Evolutionary conservation across 352 stramenopile species (phyloP).

Genomic region (Globisporangium apiculatum): DNA sequence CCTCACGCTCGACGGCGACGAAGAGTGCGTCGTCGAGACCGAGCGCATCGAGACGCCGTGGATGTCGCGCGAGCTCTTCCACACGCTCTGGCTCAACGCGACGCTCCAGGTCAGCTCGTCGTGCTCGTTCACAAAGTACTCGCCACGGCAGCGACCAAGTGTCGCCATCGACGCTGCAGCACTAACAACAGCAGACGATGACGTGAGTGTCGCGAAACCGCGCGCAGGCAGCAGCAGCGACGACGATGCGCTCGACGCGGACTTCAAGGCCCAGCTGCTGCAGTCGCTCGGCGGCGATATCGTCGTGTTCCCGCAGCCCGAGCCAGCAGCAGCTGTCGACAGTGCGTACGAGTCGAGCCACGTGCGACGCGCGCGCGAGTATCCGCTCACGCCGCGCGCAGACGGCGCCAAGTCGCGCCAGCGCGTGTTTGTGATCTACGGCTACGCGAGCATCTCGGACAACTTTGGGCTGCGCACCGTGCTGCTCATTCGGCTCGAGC

Average conservation of each 20-base stretch:
- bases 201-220: background rate
- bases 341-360: background rate
- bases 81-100: conserved; percentile 53
- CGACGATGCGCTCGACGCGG: conserved; percentile 3
- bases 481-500: conserved; percentile 54
- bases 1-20: conserved; percentile 61
- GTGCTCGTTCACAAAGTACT: conserved; percentile 48
- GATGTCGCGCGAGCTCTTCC: conserved; percentile 61
- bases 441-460: conserved; percentile 43
- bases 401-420: conserved; percentile 6
- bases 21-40: conserved; percentile 24
- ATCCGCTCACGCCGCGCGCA: conserved; percentile 8
- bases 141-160: background rate
- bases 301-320: conserved; percentile 32
- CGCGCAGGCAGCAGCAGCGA: conserved; percentile 12
- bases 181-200: conserved; percentile 2
- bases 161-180: background rate
- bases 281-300: conserved; percentile 45
- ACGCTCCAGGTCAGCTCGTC: conserved; percentile 45
- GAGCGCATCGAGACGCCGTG: conserved; percentile 38
- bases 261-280: conserved; percentile 49
- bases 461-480: conserved; percentile 38
- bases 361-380: background rate
- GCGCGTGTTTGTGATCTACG: conserved; percentile 41
- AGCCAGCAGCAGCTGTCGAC: background rate